Base-by-base conservation (phyloP, 805 yeast species). In the Teunomyces kruisii region DNA sequence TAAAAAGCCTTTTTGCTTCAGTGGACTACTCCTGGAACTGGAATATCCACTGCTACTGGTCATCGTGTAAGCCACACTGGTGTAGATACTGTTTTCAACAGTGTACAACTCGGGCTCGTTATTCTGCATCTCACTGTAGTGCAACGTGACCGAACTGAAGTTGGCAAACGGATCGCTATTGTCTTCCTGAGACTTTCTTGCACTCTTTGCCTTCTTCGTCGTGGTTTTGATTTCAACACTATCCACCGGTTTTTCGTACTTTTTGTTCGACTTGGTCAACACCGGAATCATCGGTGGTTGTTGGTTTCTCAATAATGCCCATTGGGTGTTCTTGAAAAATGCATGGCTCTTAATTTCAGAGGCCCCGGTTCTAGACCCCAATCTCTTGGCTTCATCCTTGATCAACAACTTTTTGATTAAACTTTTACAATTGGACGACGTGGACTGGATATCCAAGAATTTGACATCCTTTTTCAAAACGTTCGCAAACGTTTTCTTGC, bases 211-310 rank as follows among this genome's bases (percentile, higher is more conserved):
- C 9, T 32, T 44, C 17, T 38, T 27, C 3, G 32, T 19, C 19
- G 43, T 33, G 6, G 44, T 30, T 29, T 30, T 28, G 24, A 50
- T 40, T 14, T 51, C 51, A 6, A 49, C 27, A 13, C 54, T 50
- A 13, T 54, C 58, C 5, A 30, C 30, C 6, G 43, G 51, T 36
- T 52, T 48, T 13, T 46, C 48, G 44, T 42, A 48, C 44, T 43
- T 45, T 24, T 29, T 48, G 24, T 17, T 39, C 8, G 62, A 47
- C 44, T 69, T 69, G 12, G 74, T 68, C 36, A 89, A 75, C 0
- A 86, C 86, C 0, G 99, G 99, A 13, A 94, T 84, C 83, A 94
- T 84, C 12, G 99, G 99, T 1, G 99, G 98, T 47, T 86, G 85
- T 61, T 86, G 94, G 64, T 94, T 88, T 55, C 99, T 78, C 46